Evolutionary conservation across 164 flowering plant species (phyloP).

Genomic region (Euptelea pleiosperma): DNA sequence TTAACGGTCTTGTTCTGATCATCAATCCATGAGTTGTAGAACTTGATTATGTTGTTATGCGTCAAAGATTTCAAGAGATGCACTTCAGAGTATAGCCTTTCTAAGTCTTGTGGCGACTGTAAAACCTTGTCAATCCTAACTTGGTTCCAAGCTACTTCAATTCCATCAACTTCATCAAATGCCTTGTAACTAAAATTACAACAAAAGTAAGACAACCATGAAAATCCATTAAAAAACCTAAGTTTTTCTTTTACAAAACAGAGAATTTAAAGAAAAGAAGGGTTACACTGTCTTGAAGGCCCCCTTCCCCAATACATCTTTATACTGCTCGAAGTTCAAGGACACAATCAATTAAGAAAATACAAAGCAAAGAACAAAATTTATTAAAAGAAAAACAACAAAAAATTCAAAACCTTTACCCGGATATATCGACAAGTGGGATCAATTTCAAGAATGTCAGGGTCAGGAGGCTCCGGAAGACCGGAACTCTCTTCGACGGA

Average conservation of each 20-base stretch:
- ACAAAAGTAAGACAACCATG: conserved; percentile 13
- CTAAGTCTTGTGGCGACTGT: conserved; percentile 52
- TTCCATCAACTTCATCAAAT: conserved; percentile 67
- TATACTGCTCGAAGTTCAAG: conserved; percentile 36
- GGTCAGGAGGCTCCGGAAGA: conserved; percentile 31
- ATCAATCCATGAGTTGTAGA: conserved; percentile 68
- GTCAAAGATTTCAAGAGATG: conserved; percentile 53
- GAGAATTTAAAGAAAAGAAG: background rate
- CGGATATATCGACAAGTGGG: conserved; percentile 51
- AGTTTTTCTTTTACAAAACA: too few relatives aligned
- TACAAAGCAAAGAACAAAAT: background rate
- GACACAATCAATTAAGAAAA: conserved; percentile 1
- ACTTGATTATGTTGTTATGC: conserved; percentile 54
- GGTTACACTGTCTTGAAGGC: conserved; percentile 61
- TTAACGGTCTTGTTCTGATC: conserved; percentile 54
- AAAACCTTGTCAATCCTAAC: conserved; percentile 51
- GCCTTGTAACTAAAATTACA: conserved; percentile 42
- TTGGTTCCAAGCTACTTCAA: conserved; percentile 77
- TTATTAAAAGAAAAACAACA: background rate
- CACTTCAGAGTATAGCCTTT: conserved; percentile 59
- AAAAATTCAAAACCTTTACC: conserved; percentile 22
- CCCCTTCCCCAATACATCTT: conserved; percentile 57
- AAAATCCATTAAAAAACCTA: background rate
- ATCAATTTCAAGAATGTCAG: conserved; percentile 47
- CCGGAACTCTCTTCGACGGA: conserved; percentile 22